Base-by-base conservation (phyloP, 140 eudicot species). In the Cichorium intybus region DNA sequence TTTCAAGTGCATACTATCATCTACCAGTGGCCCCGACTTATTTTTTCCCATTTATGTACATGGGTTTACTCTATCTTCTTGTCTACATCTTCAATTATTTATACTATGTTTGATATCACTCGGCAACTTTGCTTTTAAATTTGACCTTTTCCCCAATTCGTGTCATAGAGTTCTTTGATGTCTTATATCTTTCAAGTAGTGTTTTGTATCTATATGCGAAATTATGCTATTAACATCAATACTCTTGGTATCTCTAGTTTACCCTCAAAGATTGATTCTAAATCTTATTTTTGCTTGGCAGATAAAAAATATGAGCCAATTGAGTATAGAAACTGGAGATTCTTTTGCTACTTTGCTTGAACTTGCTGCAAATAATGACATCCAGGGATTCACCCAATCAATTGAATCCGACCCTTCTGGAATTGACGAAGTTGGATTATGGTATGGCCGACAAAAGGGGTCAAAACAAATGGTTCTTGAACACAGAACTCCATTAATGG, bases 401-500 rank as follows among this genome's bases (percentile, higher is more conserved):
- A 60, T 77, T 17, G 83, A 62, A 23, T 55, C 45, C 1, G 80
- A 79, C 28, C 82, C 86, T 0, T 71, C 86, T 22, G 71, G 72
- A n/a, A 56, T 82, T 26, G 82, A 85, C 21, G 84, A 74, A 66
- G 82, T 77, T 24, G 95, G 95, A 24, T 53, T 71, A 12, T 85
- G 95, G 95, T 85, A 85, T 68, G 84, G 79, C 4, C 82, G 88
- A 24, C 75, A 73, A 64, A 79, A 82, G 70, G 88, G 95, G 29
- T 82, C 95, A 14, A 85, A 82, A 39, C 83, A 79, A 14, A 85
- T 85, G 95, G 84, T 82, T 76, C 75, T 82, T 9, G 86, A 85
- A 56, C 81, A 77, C 16, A 35, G 85, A 55, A 85, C 95, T 28
- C 86, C 95, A 18, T 69, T 85, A 43, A 85, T 82, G 95, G 88